Percentiles rank a stretch among this genome's conserved stretches.
These are phyloP conservation scores for Ceratocystiopsis sp. DNA, from an alignment of 2,329 filamentous ascomycete genomes.

Conservation along the genomic window DNA sequence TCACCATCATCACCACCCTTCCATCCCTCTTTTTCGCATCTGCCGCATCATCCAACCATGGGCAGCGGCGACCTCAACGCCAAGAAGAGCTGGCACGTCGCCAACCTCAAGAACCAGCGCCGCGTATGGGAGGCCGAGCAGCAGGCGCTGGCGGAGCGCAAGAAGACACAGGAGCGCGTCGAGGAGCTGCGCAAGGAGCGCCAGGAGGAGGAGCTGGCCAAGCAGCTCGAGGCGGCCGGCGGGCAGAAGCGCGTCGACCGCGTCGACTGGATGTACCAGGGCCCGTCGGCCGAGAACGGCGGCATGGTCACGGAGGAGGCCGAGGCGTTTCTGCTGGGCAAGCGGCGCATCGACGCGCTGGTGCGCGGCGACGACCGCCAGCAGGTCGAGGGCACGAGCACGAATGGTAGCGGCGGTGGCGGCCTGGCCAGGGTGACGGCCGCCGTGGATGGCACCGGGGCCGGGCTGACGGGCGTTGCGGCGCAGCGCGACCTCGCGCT, in stretches of 20 bases:
- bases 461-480: slow-evolving; percentile 17
- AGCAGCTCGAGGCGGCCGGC: slow-evolving; percentile 74
- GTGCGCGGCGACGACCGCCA: slow-evolving; percentile 68
- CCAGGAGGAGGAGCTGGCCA: slow-evolving; percentile 78
- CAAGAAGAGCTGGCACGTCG: slow-evolving; percentile 91
- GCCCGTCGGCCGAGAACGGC: slow-evolving; percentile 60
- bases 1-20: too few relatives aligned
- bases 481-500: slow-evolving; percentile 61
- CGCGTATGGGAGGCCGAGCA: slow-evolving; percentile 85
- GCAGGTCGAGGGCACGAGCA: slow-evolving; percentile 45
- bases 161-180: slow-evolving; percentile 76
- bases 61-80: slow-evolving; percentile 81
- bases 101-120: slow-evolving; percentile 76
- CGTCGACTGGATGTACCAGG: slow-evolving; percentile 97
- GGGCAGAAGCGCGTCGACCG: slow-evolving; percentile 64
- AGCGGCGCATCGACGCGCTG: slow-evolving; percentile 70
- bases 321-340: slow-evolving; percentile 84
- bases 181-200: slow-evolving; percentile 92
- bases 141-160: slow-evolving; percentile 84
- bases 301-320: slow-evolving; percentile 65
- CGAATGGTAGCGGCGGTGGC: neutral
- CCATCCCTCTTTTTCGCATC: too few relatives aligned
- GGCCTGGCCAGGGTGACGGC: neutral
- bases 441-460: neutral
- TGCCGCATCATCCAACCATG: too few relatives aligned